A percentile compares a stretch with the other conserved stretches of the same genome.
Evolutionary conservation across 2,329 filamentous ascomycete genomes (phyloP).

Genomic region (Trichoderma koningiopsis): DNA sequence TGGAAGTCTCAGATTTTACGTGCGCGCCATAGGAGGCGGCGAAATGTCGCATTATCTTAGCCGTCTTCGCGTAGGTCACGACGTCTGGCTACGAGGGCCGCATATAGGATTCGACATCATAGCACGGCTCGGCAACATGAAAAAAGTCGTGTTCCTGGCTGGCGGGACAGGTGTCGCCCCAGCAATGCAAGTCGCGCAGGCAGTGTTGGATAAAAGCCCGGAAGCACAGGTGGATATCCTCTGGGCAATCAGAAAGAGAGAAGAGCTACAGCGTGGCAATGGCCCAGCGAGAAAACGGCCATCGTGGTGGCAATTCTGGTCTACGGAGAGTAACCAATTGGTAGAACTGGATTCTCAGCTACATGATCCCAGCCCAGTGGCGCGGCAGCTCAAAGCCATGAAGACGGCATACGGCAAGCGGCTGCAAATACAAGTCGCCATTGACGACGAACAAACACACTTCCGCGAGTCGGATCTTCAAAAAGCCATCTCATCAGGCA

Average conservation of each 20-base stretch:
- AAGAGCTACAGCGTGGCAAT: constrained; percentile 47
- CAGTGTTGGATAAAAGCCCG: constrained; percentile 51
- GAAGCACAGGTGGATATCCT: constrained; percentile 64
- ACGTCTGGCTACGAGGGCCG: constrained; percentile 78
- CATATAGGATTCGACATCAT: constrained; percentile 64
- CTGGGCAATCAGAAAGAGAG: constrained; percentile 72
- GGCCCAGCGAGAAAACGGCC: constrained; percentile 18
- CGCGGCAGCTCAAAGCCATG: constrained; percentile 64
- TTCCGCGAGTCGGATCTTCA: constrained; percentile 60
- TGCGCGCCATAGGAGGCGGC: constrained; percentile 75
- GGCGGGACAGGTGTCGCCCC: constrained; percentile 93
- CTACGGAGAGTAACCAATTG: constrained; percentile 28
- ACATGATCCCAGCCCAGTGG: constrained; percentile 50
- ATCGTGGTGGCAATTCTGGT: constrained; percentile 35
- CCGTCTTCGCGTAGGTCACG: constrained; percentile 60
- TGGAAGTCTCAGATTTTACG: constrained; percentile 67
- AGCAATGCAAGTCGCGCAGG: constrained; percentile 76
- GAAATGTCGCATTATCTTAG: constrained; percentile 86
- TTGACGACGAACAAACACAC: constrained; percentile 75
- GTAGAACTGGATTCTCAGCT: constrained; percentile 29
- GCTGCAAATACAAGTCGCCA: constrained; percentile 71
- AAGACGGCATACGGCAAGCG: constrained; percentile 58
- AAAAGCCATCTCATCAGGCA: constrained; percentile 32
- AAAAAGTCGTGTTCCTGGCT: constrained; percentile 76
- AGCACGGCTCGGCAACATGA: constrained; percentile 35